phyloP scores from a whole-genome alignment of 306 rosid species.

The Dalbergia cochinchinensis region DNA sequence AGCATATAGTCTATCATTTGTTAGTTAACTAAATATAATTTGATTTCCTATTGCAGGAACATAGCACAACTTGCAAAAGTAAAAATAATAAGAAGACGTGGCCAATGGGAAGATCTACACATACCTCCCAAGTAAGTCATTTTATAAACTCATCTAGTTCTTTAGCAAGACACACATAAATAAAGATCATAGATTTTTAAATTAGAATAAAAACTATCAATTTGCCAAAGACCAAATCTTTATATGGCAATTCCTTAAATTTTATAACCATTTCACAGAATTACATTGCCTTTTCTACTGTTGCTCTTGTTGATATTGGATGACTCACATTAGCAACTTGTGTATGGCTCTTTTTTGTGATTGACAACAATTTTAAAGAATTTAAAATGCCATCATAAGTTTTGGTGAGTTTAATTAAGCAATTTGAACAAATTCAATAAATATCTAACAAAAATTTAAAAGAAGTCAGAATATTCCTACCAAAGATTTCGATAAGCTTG shows the following conservation, averaged over 20 bases:
- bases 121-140: conserved; percentile 76
- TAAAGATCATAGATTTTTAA: not conserved
- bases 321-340: too few species aligned
- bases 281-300: not conserved
- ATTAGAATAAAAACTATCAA: not conserved
- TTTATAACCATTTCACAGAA: conserved; percentile 20
- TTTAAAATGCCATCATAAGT: too few species aligned
- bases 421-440: too few species aligned
- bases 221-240: conserved; percentile 24
- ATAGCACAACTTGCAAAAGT: conserved; percentile 84
- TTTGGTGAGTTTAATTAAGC: too few species aligned
- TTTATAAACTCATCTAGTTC: conserved; percentile 24
- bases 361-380: too few species aligned
- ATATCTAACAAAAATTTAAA: too few species aligned
- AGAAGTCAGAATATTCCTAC: too few species aligned
- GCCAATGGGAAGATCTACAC: conserved; percentile 74
- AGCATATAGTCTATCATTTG: not conserved
- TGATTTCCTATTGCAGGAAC: conserved; percentile 63
- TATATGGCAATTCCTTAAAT: not conserved
- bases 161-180: not conserved
- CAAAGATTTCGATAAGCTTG: too few species aligned
- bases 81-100: conserved; percentile 63
- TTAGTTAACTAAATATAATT: conserved; percentile 16
- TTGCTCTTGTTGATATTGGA: conserved; percentile 21
- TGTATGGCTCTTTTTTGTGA: too few species aligned